Base-by-base conservation (phyloP, 2,329 filamentous ascomycete genomes). In the Monilinia aucupariae region DNA sequence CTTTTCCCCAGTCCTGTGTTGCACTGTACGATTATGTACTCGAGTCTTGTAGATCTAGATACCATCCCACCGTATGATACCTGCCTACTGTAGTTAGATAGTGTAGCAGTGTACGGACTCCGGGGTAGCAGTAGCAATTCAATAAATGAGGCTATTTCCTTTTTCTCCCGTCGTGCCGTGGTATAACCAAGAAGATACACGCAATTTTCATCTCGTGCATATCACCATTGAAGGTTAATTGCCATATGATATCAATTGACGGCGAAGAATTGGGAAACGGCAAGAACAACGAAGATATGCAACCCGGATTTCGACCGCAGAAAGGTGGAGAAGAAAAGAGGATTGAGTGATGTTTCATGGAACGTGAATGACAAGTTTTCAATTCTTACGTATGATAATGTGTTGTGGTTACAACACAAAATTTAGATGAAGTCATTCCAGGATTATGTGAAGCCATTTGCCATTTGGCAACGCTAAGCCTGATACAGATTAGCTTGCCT, bases 111-210 rank as follows among this genome's bases (percentile, higher is more conserved):
- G 51, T 53, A 22, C 22, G 43, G 3, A 27, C n/a, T n/a, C n/a
- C n/a, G n/a, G n/a, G n/a, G 52, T 25, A 56, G 27, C 32, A 7
- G 10, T 47, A 47, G 27, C 41, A 47, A 43, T 22, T 13, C 25
- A 30, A 45, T 55, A 55, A 56, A 47, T 47, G 25, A 56, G 39
- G 41, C 25, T 47, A 45, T 45, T 56, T 56, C 39, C 53, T 47
- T 45, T 32, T 34, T 39, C n/a, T 56, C 22, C 41, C 4, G 45
- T 47, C 53, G 32, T 47, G 45, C 20, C 39, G 12, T 56, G 39
- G 15, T 13, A 37, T 37, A 12, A 37, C 7, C 53, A 56, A 47
- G 10, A 15, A 32, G 43, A 34, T 5, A 25, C 39, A 45, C 43
- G 10, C 4, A 13, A 13, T 22, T 27, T 39, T 54, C 52, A 54